Base-by-base conservation (phyloP, 2,329 filamentous ascomycete species). In the Metarhizium robertsii region DNA sequence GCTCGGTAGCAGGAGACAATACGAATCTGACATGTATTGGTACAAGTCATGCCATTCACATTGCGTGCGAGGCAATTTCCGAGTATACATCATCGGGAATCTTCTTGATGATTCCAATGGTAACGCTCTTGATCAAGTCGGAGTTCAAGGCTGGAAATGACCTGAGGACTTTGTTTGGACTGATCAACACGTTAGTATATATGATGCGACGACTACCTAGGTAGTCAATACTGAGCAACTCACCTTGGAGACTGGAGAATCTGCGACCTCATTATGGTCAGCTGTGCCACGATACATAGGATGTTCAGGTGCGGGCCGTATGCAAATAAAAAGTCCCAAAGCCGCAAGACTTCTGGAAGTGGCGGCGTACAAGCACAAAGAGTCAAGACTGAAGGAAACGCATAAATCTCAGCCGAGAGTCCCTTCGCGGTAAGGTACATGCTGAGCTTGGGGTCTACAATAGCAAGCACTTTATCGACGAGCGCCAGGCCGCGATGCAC, bases 301-400 rank as follows among this genome's bases (percentile, higher is more conserved):
- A 99, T 90, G 66, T 99, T 99, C 58, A 99, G 71, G 69, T 99
- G 94, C 40, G 91, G 86, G 0, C 94, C 94, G 63, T 96, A 99
- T 0, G 94, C 92, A 66, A 99, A 95, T 25, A 99, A 73, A 64
- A 99, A 99, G 69, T 99, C 94, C 94, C 94, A 99, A 2, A 99
- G 79, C 59, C 88, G 83, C 55, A 99, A 73, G 0, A 99, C 94
- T 71, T 99, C 92, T 0, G 92, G 92, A 54, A 99, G 72, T 2
- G 94, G 94, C 16, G 94, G 94, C 16, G 94, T 99, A 70, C 94
- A 97, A 30, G 94, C 94, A 66, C 91, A 96, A 52, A 99, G 80
- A 0, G 94, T 99, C 60, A 97, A 76, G 0, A 99, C 94, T 1
- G 90, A 95, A 2, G 94, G 90, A 65, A 99, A 99, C 2, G 92